Percentiles rank a stretch among this genome's conserved stretches.
Evolutionary conservation across 208 protist species (phyloP).

Genomic region (Naegleria gruberi): DNA sequence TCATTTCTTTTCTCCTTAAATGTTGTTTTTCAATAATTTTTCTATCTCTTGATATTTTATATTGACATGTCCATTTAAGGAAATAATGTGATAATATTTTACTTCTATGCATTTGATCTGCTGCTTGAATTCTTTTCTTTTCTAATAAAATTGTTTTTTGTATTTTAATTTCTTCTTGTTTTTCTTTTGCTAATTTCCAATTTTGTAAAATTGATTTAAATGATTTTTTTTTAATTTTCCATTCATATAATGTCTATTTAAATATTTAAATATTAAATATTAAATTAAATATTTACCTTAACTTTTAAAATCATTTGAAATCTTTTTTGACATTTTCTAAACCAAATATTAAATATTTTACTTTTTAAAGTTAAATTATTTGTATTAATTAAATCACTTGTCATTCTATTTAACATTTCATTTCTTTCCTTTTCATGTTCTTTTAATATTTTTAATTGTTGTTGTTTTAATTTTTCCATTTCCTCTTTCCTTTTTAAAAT

Average conservation of each 20-base stretch:
- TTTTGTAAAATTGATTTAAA: neutral
- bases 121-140: neutral
- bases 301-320: neutral
- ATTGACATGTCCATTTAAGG: neutral
- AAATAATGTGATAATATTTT: neutral
- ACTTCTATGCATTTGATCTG: neutral
- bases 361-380: neutral
- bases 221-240: conserved; percentile 1
- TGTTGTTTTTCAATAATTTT: conserved; percentile 13
- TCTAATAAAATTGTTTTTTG: neutral
- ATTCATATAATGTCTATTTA: neutral
- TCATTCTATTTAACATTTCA: neutral
- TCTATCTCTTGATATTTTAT: conserved; percentile 2
- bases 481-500: neutral
- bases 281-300: neutral
- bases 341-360: neutral
- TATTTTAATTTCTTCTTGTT: neutral
- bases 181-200: neutral
- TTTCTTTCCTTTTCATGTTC: neutral
- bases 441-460: neutral
- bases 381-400: neutral
- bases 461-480: neutral
- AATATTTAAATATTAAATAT: neutral
- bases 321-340: neutral
- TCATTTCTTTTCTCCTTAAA: neutral